These are phyloP conservation scores for Trypanosoma cruzi DNA, from an alignment of 208 protist species.

Conservation along the genomic window DNA sequence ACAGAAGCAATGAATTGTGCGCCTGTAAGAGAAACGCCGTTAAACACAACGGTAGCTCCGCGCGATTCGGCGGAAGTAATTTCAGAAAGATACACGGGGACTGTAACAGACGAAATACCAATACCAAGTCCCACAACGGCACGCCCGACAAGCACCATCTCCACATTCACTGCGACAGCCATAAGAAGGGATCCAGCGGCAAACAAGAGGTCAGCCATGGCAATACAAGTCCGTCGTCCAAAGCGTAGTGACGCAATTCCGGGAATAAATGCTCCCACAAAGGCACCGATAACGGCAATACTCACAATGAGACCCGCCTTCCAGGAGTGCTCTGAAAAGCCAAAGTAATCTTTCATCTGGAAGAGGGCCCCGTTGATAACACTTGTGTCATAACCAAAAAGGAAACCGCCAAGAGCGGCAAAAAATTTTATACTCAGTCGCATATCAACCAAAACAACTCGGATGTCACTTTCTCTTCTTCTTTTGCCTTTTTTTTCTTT, in stretches of 20 bases:
- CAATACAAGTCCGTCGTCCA: conserved; percentile 78
- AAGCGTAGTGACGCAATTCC: conserved; percentile 74
- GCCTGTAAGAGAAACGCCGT: conserved; percentile 88
- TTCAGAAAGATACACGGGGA: conserved; percentile 92
- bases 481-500: conserved; percentile 1
- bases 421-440: conserved; percentile 60
- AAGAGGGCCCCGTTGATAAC: conserved; percentile 92
- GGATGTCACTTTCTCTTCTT: not conserved
- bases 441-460: conserved; percentile 8
- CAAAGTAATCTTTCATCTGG: conserved; percentile 93
- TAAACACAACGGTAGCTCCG: conserved; percentile 88
- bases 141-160: conserved; percentile 74
- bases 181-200: conserved; percentile 80
- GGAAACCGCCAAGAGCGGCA: conserved; percentile 89
- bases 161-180: conserved; percentile 64
- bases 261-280: conserved; percentile 77
- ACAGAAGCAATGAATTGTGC: conserved; percentile 85
- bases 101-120: conserved; percentile 87
- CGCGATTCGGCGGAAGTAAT: conserved; percentile 73
- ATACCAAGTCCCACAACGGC: conserved; percentile 87
- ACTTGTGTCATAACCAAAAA: conserved; percentile 94
- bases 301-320: conserved; percentile 83
- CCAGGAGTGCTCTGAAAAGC: conserved; percentile 78
- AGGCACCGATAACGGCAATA: conserved; percentile 83
- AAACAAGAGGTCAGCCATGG: conserved; percentile 79